A percentile compares a stretch with the other conserved stretches of the same genome.
Conservation (phyloP, 2,329 filamentous ascomycete species). For the Dactylonectria estremocensis region DNA sequence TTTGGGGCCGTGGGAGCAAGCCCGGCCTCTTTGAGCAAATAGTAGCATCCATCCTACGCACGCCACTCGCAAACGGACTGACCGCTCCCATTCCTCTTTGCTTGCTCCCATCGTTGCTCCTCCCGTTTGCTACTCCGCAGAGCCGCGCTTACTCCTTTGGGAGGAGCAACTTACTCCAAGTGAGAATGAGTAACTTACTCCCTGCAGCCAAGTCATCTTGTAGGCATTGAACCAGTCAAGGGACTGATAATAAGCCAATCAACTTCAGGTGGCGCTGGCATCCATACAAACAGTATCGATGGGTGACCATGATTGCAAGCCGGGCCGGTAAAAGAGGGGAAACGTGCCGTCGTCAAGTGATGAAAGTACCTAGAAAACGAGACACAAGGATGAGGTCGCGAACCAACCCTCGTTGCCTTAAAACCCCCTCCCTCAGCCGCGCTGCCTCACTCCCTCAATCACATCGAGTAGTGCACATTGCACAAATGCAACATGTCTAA, state of each 20-base stretch:
- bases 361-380: neutral
- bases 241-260: neutral
- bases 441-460: neutral
- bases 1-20: neutral
- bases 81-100: neutral
- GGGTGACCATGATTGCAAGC: neutral
- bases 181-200: neutral
- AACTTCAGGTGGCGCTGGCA: neutral
- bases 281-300: neutral
- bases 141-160: neutral
- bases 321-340: neutral
- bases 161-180: neutral
- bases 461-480: neutral
- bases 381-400: neutral
- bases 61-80: neutral
- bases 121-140: neutral
- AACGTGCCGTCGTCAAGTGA: neutral
- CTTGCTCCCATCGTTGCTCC: neutral
- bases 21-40: neutral
- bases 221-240: neutral
- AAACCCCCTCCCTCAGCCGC: too few species aligned
- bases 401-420: conserved; percentile 1
- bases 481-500: conserved; percentile 6
- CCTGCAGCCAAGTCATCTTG: neutral
- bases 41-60: neutral